Percentiles rank a stretch among this genome's conserved stretches.
phyloP scores from a whole-genome alignment of 2,329 filamentous ascomycete genomes.

The Lachnellula arida region DNA sequence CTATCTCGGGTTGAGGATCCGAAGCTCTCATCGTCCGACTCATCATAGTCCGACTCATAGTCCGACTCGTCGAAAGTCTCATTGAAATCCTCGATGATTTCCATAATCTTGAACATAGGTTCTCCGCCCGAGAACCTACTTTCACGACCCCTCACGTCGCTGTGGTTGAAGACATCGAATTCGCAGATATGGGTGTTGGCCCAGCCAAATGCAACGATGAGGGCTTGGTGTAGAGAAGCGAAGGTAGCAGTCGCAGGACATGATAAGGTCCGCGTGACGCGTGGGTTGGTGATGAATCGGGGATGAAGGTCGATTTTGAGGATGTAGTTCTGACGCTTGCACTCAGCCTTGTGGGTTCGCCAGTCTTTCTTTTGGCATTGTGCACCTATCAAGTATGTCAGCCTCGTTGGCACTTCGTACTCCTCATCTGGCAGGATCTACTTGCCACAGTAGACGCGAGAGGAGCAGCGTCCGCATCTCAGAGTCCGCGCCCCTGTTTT shows the following conservation, averaged over 20 bases:
- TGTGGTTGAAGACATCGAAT: conserved; percentile 4
- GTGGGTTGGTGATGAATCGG: conserved; percentile 7
- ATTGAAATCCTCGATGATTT: neutral
- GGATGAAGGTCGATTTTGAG: conserved; percentile 10
- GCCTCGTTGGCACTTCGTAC: too few relatives aligned
- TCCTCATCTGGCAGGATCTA: neutral
- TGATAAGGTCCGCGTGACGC: conserved; percentile 9
- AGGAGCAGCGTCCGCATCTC: neutral
- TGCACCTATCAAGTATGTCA: neutral
- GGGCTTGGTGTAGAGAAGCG: conserved; percentile 4
- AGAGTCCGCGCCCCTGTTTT: neutral
- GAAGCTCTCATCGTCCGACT: neutral
- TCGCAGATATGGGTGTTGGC: neutral
- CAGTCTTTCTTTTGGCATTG: conserved; percentile 1
- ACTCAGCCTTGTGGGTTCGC: neutral
- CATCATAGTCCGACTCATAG: neutral
- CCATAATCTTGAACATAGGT: neutral
- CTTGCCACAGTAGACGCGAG: neutral
- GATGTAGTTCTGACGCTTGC: conserved; percentile 8
- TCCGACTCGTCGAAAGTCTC: neutral
- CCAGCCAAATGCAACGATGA: conserved; percentile 8
- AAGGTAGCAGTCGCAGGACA: conserved; percentile 12
- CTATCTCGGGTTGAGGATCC: neutral
- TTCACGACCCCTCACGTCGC: too few relatives aligned
- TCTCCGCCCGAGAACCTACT: neutral